These are phyloP conservation scores for Musa troglodytarum DNA, from an alignment of 176 grass and related monocot genomes.

Conservation along the genomic window DNA sequence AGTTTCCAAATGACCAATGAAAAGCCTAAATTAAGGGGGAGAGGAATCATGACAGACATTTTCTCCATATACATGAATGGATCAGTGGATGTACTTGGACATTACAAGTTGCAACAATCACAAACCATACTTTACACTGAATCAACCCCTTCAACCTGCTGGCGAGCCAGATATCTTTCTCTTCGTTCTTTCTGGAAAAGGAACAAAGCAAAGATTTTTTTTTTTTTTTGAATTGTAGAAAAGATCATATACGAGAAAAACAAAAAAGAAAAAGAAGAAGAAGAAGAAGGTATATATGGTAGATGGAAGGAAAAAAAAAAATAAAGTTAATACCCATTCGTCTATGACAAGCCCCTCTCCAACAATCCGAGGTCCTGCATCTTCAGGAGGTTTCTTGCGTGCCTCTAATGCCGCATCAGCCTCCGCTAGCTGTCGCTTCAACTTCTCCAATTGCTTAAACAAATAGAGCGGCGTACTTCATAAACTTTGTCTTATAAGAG, in stretches of 20 bases:
- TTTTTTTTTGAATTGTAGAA: background rate
- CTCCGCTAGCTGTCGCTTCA: slow-evolving; percentile 85
- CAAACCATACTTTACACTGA: slow-evolving; percentile 38
- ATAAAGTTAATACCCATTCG: slow-evolving; percentile 72
- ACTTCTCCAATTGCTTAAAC: slow-evolving; percentile 78
- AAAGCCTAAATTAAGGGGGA: no score
- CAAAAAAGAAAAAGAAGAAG: no score
- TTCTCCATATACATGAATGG: no score
- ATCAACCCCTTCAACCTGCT: slow-evolving; percentile 70
- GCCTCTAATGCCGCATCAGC: slow-evolving; percentile 82
- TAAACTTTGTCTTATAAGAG: background rate
- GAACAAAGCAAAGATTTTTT: slow-evolving; percentile 1
- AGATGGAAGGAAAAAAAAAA: background rate
- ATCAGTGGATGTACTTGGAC: no score
- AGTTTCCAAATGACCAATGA: no score
- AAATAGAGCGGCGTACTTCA: slow-evolving; percentile 4
- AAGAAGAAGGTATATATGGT: background rate
- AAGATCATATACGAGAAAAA: slow-evolving; percentile 23
- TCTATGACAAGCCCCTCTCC: slow-evolving; percentile 93
- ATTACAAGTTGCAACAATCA: no score
- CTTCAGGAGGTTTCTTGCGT: slow-evolving; percentile 91
- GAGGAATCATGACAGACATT: no score
- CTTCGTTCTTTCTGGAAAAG: slow-evolving; percentile 79
- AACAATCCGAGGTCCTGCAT: slow-evolving; percentile 47
- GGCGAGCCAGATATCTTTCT: slow-evolving; percentile 84